These are phyloP conservation scores for Purpureocillium takamizusanense DNA, from an alignment of 2,329 filamentous ascomycete genomes.

Conservation along the genomic window DNA sequence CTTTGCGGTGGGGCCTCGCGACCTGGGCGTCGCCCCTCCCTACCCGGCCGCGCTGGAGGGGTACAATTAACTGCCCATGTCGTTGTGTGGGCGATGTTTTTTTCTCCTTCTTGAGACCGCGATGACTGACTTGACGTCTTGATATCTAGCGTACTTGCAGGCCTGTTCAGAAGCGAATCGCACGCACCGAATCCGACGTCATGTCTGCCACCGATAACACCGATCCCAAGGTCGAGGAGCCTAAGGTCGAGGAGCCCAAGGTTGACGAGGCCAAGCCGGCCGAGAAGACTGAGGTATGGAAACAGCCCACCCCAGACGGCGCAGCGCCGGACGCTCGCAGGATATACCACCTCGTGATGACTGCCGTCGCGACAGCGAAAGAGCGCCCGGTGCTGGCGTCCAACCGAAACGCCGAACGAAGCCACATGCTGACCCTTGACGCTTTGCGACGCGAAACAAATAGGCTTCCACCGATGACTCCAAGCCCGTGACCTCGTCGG, in stretches of 20 bases:
- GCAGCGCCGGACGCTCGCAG: neutral
- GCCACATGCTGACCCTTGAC: too few relatives aligned
- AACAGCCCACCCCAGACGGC: neutral
- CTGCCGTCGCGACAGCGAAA: too few relatives aligned
- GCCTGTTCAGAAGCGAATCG: too few relatives aligned
- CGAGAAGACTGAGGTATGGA: conserved; percentile 18
- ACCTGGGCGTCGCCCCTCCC: too few relatives aligned
- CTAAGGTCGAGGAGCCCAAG: conserved; percentile 18
- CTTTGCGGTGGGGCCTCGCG: too few relatives aligned
- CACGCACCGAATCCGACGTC: conserved; percentile 11
- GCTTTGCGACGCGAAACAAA: too few relatives aligned
- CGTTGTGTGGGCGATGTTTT: too few relatives aligned
- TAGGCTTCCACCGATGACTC: conserved; percentile 8
- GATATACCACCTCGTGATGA: neutral
- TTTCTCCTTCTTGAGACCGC: neutral
- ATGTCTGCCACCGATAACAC: conserved; percentile 42
- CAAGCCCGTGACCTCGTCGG: conserved; percentile 42
- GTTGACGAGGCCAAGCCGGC: conserved; percentile 4
- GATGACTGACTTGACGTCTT: conserved; percentile 1
- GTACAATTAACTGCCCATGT: too few relatives aligned
- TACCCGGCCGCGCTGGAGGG: too few relatives aligned
- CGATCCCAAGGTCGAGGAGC: conserved; percentile 47
- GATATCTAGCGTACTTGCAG: too few relatives aligned
- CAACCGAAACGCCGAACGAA: too few relatives aligned
- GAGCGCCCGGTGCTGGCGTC: too few relatives aligned